Conservation (phyloP, 495 filamentous ascomycete species). For the Achaetomiella virescens region DNA sequence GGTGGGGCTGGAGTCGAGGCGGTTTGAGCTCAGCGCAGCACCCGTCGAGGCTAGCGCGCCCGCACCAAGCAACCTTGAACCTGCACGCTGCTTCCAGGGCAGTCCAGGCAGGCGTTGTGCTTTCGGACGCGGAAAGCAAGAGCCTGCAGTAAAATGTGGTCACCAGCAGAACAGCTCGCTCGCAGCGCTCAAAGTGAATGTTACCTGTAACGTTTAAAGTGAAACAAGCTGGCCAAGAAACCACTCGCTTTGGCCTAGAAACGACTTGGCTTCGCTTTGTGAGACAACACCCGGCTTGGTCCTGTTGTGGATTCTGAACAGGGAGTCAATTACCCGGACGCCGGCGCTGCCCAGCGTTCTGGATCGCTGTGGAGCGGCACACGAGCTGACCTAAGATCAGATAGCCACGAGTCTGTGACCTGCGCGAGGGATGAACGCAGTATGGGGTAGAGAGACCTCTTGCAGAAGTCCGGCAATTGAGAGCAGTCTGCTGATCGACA, state of each 20-base stretch:
- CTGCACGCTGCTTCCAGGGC: no score
- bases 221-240: not conserved
- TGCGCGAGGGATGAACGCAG: not conserved
- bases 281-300: slow-evolving; percentile 6
- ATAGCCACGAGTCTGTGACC: no score
- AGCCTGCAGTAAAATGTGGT: no score
- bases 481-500: no score
- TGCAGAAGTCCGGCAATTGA: no score
- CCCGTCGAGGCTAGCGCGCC: not conserved
- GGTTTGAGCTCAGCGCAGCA: not conserved
- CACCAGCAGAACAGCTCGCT: no score
- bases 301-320: not conserved
- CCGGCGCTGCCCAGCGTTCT: not conserved
- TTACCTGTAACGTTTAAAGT: not conserved
- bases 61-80: not conserved
- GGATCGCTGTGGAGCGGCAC: not conserved
- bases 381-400: not conserved
- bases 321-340: not conserved
- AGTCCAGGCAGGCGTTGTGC: no score
- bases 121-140: no score
- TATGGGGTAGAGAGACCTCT: no score
- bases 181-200: not conserved
- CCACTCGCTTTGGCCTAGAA: not conserved
- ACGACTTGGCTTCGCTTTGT: slow-evolving; percentile 2
- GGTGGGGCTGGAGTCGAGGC: not conserved